These are phyloP conservation scores for Xanthoconium purpureum DNA, from an alignment of 768 basidiomycete genomes.

Conservation along the genomic window DNA sequence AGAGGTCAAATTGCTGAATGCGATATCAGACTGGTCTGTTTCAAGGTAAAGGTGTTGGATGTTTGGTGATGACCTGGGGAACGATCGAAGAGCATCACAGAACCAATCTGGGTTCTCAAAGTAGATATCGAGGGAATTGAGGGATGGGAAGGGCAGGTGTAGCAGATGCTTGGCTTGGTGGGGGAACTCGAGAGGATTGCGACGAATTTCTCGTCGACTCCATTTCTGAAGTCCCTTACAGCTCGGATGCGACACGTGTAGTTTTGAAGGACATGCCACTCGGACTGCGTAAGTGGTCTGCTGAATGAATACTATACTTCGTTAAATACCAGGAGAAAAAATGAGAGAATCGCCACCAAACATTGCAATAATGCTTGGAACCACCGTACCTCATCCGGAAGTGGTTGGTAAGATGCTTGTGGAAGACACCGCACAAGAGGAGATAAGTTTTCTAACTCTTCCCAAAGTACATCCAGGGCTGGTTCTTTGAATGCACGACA, in stretches of 20 bases:
- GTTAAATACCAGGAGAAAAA: not conserved
- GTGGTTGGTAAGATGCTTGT: not conserved
- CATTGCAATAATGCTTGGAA: not conserved
- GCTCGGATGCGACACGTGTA: not conserved
- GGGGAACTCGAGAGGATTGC: not conserved
- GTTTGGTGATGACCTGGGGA: not conserved
- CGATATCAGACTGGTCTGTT: not conserved
- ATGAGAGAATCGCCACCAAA: not conserved
- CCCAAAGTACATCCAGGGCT: not conserved
- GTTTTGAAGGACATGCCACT: constrained; percentile 1
- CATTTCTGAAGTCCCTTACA: not conserved
- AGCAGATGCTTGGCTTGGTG: not conserved
- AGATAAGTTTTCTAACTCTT: not conserved
- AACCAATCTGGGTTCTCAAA: not conserved
- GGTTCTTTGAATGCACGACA: constrained; percentile 1
- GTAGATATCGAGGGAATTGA: not conserved
- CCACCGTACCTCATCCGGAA: not conserved
- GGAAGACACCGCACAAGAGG: not conserved
- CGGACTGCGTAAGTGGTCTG: not conserved
- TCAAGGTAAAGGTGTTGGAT: not conserved
- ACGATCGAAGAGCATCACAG: not conserved
- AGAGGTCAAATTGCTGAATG: not conserved
- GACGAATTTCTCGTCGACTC: constrained; percentile 1
- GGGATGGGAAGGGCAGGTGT: not conserved
- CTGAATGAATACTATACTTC: not conserved